These are phyloP conservation scores for Ricinus communis DNA, from an alignment of 345 rosid genomes.

Conservation along the genomic window DNA sequence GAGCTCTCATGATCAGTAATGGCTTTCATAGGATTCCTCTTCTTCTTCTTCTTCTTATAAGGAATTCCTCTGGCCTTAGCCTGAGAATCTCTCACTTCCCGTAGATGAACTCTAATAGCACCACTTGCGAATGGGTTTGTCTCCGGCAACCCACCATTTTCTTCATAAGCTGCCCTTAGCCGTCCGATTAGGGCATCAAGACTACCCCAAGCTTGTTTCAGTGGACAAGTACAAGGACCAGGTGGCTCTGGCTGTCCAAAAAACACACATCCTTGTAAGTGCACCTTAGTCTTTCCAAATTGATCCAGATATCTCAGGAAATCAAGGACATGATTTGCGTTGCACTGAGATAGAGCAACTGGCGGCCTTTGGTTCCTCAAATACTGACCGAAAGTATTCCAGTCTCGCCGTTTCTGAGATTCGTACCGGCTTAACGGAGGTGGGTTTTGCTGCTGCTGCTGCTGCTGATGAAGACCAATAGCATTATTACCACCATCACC, in stretches of 20 bases:
- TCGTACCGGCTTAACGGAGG: slow-evolving; percentile 73
- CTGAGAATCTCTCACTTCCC: slow-evolving; percentile 84
- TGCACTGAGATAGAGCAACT: slow-evolving; percentile 62
- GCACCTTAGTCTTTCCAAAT: slow-evolving; percentile 88
- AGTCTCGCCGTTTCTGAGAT: slow-evolving; percentile 82
- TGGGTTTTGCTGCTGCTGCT: slow-evolving; percentile 21
- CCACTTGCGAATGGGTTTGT: slow-evolving; percentile 82
- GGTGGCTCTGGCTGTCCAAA: slow-evolving; percentile 84
- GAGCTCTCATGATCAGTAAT: slow-evolving; percentile 32
- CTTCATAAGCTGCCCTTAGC: slow-evolving; percentile 81
- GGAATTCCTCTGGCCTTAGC: slow-evolving; percentile 86
- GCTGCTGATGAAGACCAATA: not conserved
- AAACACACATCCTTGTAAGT: slow-evolving; percentile 70
- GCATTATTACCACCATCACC: not conserved
- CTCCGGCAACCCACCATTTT: slow-evolving; percentile 78
- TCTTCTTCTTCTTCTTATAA: slow-evolving; percentile 89
- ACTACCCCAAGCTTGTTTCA: slow-evolving; percentile 92
- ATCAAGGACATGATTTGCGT: slow-evolving; percentile 66
- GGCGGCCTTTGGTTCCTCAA: slow-evolving; percentile 85
- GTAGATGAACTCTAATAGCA: slow-evolving; percentile 61
- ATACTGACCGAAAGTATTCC: slow-evolving; percentile 91
- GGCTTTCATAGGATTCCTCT: slow-evolving; percentile 38
- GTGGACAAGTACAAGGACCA: slow-evolving; percentile 77
- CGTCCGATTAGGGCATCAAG: slow-evolving; percentile 91
- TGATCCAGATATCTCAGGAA: slow-evolving; percentile 81